Evolutionary conservation across 2,329 filamentous ascomycete genomes (phyloP).

Genomic region (Arthrobotrys conoides): DNA sequence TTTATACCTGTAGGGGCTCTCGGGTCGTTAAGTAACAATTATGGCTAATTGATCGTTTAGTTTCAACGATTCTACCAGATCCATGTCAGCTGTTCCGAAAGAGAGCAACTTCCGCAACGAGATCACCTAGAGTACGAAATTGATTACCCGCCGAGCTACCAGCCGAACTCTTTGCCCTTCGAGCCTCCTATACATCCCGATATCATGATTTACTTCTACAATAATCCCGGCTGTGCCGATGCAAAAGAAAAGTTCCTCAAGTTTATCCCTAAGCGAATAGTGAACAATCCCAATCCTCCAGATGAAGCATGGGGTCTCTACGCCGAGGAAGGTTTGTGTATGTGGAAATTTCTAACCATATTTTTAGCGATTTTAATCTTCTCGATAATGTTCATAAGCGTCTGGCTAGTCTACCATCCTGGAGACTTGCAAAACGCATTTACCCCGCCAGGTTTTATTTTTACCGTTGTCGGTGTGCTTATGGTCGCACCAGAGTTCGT

Average conservation of each 20-base stretch:
- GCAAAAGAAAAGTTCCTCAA: slow-evolving; percentile 23
- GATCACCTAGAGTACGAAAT: slow-evolving; percentile 40
- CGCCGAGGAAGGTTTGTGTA: slow-evolving; percentile 21
- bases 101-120: slow-evolving; percentile 19
- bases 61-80: slow-evolving; percentile 35
- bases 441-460: slow-evolving; percentile 26
- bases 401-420: slow-evolving; percentile 29
- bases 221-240: slow-evolving; percentile 34
- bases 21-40: too few relatives aligned
- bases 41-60: background rate
- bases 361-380: slow-evolving; percentile 13
- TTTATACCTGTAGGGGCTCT: too few relatives aligned
- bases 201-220: slow-evolving; percentile 18
- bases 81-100: slow-evolving; percentile 47
- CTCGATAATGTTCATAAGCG: slow-evolving; percentile 17
- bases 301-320: slow-evolving; percentile 46
- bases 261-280: slow-evolving; percentile 42
- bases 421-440: slow-evolving; percentile 50
- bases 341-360: slow-evolving; percentile 13
- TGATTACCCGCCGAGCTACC: slow-evolving; percentile 29
- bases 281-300: slow-evolving; percentile 11
- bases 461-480: background rate
- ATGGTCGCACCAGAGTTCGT: slow-evolving; percentile 32
- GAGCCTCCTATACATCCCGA: slow-evolving; percentile 31
- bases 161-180: slow-evolving; percentile 10